Percentiles rank a stretch among this genome's conserved stretches.
Evolutionary conservation across 179 eudicot genomes (phyloP).

Genomic region (Silene coronaria): DNA sequence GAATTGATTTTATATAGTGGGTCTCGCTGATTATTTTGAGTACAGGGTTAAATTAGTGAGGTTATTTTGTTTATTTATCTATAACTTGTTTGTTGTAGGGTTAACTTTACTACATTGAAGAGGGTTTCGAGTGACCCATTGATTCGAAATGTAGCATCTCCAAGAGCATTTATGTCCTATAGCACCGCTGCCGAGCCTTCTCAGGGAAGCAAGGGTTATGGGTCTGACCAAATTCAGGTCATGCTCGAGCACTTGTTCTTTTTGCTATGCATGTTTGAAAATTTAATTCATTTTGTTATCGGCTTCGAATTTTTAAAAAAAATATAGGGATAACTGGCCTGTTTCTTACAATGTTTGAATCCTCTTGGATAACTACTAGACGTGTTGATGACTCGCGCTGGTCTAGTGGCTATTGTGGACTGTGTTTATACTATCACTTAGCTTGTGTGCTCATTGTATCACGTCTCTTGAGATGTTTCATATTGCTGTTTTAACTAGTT

Average conservation of each 20-base stretch:
- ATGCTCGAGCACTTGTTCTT: neutral
- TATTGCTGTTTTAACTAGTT: neutral
- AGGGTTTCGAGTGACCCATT: slow-evolving; percentile 32
- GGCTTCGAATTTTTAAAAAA: neutral
- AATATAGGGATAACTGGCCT: neutral
- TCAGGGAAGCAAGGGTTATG: slow-evolving; percentile 48
- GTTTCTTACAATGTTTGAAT: neutral
- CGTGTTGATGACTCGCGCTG: slow-evolving; percentile 2
- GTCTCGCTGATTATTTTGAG: neutral
- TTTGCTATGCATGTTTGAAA: slow-evolving; percentile 38
- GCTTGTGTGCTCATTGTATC: neutral
- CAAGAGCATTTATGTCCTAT: slow-evolving; percentile 65
- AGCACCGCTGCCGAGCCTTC: slow-evolving; percentile 45
- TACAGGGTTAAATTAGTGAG: neutral
- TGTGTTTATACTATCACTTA: neutral
- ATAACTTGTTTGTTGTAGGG: slow-evolving; percentile 33
- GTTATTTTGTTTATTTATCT: neutral
- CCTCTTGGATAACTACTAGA: neutral
- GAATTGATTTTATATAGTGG: neutral
- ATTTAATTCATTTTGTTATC: neutral
- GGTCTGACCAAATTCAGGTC: slow-evolving; percentile 99
- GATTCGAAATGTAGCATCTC: slow-evolving; percentile 38
- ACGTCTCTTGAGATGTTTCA: neutral
- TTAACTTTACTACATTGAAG: slow-evolving; percentile 30
- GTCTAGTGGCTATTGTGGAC: neutral